Conservation (phyloP, 1,284 basidiomycete species). For the Cutaneotrichosporon arboriforme region DNA sequence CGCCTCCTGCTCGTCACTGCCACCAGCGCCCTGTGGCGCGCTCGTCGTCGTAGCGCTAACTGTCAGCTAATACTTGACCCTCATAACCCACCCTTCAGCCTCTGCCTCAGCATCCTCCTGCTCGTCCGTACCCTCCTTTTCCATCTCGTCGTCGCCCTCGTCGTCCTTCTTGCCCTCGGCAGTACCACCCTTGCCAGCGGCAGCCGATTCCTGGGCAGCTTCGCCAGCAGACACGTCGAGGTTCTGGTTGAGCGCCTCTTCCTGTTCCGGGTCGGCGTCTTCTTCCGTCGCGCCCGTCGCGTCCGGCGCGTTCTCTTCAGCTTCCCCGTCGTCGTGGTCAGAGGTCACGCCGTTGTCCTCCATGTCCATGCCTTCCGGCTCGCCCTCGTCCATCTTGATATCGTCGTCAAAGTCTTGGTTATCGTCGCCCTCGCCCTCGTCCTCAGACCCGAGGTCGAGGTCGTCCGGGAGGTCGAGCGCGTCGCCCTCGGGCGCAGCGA, state of each 20-base stretch:
- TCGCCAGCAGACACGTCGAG: slow-evolving; percentile 38
- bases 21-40: slow-evolving; percentile 28
- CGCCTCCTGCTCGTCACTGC: slow-evolving; percentile 35
- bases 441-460: slow-evolving; percentile 58
- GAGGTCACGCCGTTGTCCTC: slow-evolving; percentile 38
- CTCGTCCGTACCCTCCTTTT: slow-evolving; percentile 25
- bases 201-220: slow-evolving; percentile 35
- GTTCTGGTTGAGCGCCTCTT: slow-evolving; percentile 33
- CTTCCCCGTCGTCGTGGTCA: slow-evolving; percentile 33
- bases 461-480: slow-evolving; percentile 79
- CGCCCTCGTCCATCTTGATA: slow-evolving; percentile 23
- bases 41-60: slow-evolving; percentile 19
- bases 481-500: slow-evolving; percentile 67
- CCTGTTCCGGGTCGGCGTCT: slow-evolving; percentile 34
- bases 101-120: slow-evolving; percentile 37
- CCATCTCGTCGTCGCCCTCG: slow-evolving; percentile 31
- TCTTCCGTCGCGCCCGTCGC: slow-evolving; percentile 42
- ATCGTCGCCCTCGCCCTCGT: slow-evolving; percentile 48
- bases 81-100: slow-evolving; percentile 27
- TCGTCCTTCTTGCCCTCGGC: slow-evolving; percentile 32
- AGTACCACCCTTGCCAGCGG: slow-evolving; percentile 38
- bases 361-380: slow-evolving; percentile 32
- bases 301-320: slow-evolving; percentile 35
- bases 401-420: slow-evolving; percentile 27
- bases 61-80: slow-evolving; percentile 19